Evolutionary conservation across 2,329 filamentous ascomycete genomes (phyloP), one percentile per base, ranked within the genome.

Genomic region (Ilyonectria sp.): DNA sequence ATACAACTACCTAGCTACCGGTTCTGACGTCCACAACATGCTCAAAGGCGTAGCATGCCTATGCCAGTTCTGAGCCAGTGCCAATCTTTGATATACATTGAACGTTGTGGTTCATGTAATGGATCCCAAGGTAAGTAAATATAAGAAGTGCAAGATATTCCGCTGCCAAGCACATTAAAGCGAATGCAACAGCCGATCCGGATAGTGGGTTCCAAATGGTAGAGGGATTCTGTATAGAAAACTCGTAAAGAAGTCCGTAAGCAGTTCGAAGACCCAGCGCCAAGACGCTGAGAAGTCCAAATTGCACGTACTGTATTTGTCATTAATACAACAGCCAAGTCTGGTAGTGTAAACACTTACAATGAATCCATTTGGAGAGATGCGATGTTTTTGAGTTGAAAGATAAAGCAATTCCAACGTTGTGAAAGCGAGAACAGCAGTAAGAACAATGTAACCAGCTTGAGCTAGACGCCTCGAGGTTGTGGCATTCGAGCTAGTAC

Each of bases 241-340:
- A 56, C 13, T 50, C 60, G 23, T 49, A 63, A 17, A 63, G 60
- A 23, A 63, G 53, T 6, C 60, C 53, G 29, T 56, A 63, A 10
- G 33, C 31, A 11, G 44, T 43, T 50, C 60, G 53, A 15, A 63
- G 31, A 17, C 37, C 23, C 17, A 63, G 23, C 9, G 33, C 19
- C 7, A 53, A 53, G 43, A 55, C 50, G 17, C 52, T 31, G 43
- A 49, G 10, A 11, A 63, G 29, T 15, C 53, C 31, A 43, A 63
- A 35, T 23, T 57, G 29, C 11, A 52, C 60, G 23, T 63, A 63
- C 60, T 63, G 13, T 26, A 3, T 2, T 9, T 49, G 13, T 29
- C 6, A 29, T 15, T 26, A 26, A 29, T 17, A 29, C 17, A 5
- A 26, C n/a, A 2, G 15, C 37, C 15, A n/a, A 13, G n/a, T 47